Evolutionary conservation across 352 stramenopile genomes (phyloP).

Genomic region (Globisporangium sylvaticum): DNA sequence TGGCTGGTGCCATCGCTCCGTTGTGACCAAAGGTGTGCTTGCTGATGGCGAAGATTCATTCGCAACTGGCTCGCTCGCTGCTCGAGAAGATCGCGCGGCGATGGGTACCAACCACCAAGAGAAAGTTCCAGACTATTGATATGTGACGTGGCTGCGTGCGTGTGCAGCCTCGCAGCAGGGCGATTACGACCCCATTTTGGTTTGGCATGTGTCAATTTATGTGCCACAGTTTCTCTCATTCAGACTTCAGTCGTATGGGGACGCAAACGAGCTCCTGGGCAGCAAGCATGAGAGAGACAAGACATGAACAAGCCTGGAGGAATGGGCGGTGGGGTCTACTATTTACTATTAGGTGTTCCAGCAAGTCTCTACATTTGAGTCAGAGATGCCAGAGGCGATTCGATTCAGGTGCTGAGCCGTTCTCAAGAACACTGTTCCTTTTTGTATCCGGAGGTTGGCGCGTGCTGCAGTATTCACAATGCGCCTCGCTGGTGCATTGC

Average conservation of each 20-base stretch:
- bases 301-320: background rate
- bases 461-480: background rate
- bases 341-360: background rate
- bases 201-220: background rate
- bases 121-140: slow-evolving; percentile 2
- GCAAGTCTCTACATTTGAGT: background rate
- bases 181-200: background rate
- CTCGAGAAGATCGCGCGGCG: background rate
- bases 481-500: background rate
- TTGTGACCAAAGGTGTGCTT: background rate
- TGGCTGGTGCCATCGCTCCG: background rate
- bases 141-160: background rate
- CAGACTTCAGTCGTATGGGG: background rate
- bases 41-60: background rate
- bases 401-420: background rate
- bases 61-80: background rate
- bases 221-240: background rate
- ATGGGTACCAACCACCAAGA: background rate
- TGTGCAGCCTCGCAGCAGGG: background rate
- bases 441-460: background rate
- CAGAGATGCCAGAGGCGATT: background rate
- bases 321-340: background rate
- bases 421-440: background rate
- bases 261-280: background rate
- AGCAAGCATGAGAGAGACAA: background rate